Conservation (phyloP, 2,329 filamentous ascomycete species). For the Grosmannia penicillata region DNA sequence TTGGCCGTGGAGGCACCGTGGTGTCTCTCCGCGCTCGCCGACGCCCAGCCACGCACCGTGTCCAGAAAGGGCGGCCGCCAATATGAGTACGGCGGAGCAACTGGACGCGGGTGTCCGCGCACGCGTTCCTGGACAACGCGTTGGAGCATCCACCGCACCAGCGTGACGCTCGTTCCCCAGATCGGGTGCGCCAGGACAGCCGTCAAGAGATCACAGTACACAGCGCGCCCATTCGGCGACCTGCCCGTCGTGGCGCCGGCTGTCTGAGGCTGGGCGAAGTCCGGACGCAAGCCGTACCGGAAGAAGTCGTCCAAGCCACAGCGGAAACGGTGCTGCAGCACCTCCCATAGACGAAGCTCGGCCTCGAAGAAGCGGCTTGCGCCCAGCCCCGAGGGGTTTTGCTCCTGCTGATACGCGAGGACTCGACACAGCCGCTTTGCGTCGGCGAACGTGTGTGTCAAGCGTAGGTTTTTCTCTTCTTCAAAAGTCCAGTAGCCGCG, state of each 20-base stretch:
- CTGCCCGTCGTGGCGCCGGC: not conserved
- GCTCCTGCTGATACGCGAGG: not conserved
- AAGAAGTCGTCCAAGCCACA: slow-evolving; percentile 9
- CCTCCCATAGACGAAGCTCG: slow-evolving; percentile 8
- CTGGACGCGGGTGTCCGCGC: slow-evolving; percentile 3
- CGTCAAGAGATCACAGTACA: slow-evolving; percentile 7
- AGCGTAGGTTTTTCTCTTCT: slow-evolving; percentile 1
- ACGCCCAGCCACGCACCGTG: slow-evolving; percentile 6
- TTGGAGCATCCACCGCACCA: slow-evolving; percentile 9
- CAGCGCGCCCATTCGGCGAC: not conserved
- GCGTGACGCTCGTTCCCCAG: slow-evolving; percentile 5
- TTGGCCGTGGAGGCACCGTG: not conserved
- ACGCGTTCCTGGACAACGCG: slow-evolving; percentile 8
- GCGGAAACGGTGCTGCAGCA: slow-evolving; percentile 9
- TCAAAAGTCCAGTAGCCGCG: slow-evolving; percentile 7
- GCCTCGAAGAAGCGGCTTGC: not conserved
- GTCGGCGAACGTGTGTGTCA: not conserved
- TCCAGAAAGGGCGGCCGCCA: slow-evolving; percentile 2
- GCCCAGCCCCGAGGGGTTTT: not conserved
- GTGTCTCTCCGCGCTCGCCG: not conserved
- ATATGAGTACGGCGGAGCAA: slow-evolving; percentile 9
- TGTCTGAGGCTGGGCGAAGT: not conserved
- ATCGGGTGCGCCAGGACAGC: slow-evolving; percentile 7
- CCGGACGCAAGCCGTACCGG: slow-evolving; percentile 9
- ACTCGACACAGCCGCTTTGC: not conserved